Conservation (phyloP, 2,329 filamentous ascomycete genomes). For the Ceratocystis variospora region DNA sequence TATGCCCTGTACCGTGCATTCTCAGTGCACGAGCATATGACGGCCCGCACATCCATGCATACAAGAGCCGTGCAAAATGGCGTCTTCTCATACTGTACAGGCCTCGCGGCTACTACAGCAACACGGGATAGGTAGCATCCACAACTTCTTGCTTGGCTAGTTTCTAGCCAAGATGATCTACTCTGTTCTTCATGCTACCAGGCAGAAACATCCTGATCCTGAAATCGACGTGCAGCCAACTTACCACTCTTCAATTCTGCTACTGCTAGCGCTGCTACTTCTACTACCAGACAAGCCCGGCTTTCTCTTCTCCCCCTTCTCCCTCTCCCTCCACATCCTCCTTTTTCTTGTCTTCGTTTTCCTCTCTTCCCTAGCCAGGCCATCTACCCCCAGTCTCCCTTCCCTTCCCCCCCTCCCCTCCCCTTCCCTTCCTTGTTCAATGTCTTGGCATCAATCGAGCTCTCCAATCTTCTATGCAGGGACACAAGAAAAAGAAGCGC, state of each 20-base stretch:
- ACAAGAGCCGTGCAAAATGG: background rate
- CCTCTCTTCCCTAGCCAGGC: background rate
- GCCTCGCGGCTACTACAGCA: background rate
- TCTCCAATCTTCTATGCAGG: constrained; percentile 2
- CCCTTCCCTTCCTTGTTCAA: background rate
- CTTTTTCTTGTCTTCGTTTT: background rate
- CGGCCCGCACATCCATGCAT: no score
- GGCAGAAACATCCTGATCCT: no score
- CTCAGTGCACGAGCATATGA: no score
- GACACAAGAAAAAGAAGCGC: background rate
- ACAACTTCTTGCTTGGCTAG: background rate
- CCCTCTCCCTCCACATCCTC: background rate
- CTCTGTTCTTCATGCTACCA: no score
- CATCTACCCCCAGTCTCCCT: background rate
- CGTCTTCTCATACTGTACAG: background rate
- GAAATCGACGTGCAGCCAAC: no score
- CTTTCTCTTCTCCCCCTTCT: background rate
- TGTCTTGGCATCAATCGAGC: background rate
- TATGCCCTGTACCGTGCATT: no score
- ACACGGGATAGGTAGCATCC: background rate
- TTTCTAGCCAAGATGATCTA: no score
- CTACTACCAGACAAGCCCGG: background rate
- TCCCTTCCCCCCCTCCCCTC: background rate
- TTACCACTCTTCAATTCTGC: no score
- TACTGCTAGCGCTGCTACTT: no score